Evolutionary conservation across 306 rosid species (phyloP), one percentile per base, ranked within the genome.

Genomic region (Begonia masoniana): DNA sequence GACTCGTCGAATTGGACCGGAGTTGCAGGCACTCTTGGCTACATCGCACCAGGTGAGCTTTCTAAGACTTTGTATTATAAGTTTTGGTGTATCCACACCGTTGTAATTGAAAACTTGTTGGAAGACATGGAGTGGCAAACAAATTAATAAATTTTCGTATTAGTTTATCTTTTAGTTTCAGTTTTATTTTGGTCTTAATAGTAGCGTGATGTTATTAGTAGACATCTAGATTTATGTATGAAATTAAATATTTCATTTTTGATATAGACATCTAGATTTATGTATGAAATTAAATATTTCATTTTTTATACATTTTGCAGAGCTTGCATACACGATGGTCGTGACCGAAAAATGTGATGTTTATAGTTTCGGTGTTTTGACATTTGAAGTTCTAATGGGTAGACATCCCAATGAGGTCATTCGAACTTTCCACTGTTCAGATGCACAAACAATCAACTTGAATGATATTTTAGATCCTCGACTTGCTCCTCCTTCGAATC

Each of bases 1-100:
- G 57, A 76, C 15, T 54, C 76, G 0, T 47, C 70, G 14, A 39
- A 54, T 24, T 76, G 75, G 81, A 76, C 81, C 3, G 6, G 77
- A 3, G 61, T 76, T 62, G 78, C 73, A 0, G 78, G 78, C 17
- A 72, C 82, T 54, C 65, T 60, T 55, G 82, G 78, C 17, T 72
- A 76, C 52, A 69, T 73, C 54, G 78, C 78, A 46, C 82, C 82
- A 72, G 78, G 78, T 76, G 9, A 50, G 42, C 19, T 26, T 47
- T 13, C 3, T 26, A 13, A 8, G 43, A 17, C 24, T 46, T 11
- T 56, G 35, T 26, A 26, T 26, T 26, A 26, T 2, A 26, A 26
- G 6, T 3, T 17, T 17, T 17, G 19, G 1, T 17, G 1, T 17
- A 17, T 17, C 19, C 19, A 17, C 19, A 17, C 1, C 1, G 19